These are phyloP conservation scores for Acorus gramineus DNA, from an alignment of 106 monocot genomes.

Conservation along the genomic window DNA sequence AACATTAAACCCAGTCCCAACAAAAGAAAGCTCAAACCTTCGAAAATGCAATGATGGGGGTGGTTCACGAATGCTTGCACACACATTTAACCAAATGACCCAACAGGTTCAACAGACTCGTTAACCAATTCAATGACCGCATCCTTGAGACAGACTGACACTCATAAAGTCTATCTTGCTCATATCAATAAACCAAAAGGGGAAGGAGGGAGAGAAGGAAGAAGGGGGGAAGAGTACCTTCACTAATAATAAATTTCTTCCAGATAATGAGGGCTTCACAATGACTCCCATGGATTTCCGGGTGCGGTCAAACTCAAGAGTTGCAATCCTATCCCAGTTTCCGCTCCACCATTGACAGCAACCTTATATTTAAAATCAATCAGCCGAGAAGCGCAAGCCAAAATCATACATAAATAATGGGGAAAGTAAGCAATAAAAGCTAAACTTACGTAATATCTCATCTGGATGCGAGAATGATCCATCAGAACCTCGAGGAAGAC, in stretches of 20 bases:
- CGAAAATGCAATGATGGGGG: too few species aligned
- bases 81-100: too few species aligned
- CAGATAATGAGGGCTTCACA: conserved; percentile 56
- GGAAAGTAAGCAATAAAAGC: background rate
- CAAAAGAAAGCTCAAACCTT: too few species aligned
- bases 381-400: background rate
- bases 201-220: background rate
- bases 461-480: conserved; percentile 16
- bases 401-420: background rate
- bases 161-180: too few species aligned
- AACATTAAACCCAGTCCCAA: too few species aligned
- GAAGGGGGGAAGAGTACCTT: conserved; percentile 40
- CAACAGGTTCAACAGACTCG: too few species aligned
- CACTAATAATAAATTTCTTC: conserved; percentile 77
- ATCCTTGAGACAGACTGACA: too few species aligned
- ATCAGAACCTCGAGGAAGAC: conserved; percentile 33
- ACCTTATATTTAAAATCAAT: conserved; percentile 22
- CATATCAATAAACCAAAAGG: background rate
- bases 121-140: too few species aligned
- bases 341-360: conserved; percentile 82
- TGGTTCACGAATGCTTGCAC: too few species aligned
- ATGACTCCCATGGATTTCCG: conserved; percentile 97
- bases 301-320: conserved; percentile 89
- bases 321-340: conserved; percentile 58
- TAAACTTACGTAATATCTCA: conserved; percentile 53